Conservation (phyloP, 306 rosid genomes). For the Lathyrus tuberosus region DNA sequence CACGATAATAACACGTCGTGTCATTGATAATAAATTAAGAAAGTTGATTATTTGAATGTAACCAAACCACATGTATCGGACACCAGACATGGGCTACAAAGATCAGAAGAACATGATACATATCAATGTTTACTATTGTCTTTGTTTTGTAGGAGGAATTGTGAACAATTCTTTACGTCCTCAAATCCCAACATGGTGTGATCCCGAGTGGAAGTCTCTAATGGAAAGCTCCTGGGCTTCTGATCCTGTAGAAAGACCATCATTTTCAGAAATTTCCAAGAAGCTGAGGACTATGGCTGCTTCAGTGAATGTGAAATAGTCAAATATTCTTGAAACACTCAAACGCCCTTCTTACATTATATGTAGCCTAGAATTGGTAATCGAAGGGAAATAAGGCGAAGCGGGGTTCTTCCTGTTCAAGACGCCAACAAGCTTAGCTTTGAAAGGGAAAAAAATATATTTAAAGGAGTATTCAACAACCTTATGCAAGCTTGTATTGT, state of each 20-base stretch:
- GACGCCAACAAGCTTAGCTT: conserved; percentile 50
- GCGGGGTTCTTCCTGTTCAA: conserved; percentile 50
- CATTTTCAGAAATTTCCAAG: conserved; percentile 94
- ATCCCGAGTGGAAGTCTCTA: conserved; percentile 98
- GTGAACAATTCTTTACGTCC: conserved; percentile 91
- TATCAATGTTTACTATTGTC: conserved; percentile 26
- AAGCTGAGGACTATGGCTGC: conserved; percentile 98
- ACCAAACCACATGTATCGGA: neutral
- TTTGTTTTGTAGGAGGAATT: conserved; percentile 74
- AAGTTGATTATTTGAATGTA: neutral
- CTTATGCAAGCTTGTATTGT: conserved; percentile 55
- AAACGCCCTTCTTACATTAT: conserved; percentile 44
- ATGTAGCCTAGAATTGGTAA: conserved; percentile 54
- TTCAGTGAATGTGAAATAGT: conserved; percentile 83
- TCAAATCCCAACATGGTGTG: conserved; percentile 93
- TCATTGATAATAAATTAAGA: neutral
- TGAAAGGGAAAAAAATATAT: conserved; percentile 30
- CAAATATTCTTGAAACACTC: conserved; percentile 40
- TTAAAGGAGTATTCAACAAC: conserved; percentile 42
- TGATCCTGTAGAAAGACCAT: conserved; percentile 81
- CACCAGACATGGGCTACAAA: neutral
- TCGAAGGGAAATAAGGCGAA: conserved; percentile 53
- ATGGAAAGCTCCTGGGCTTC: conserved; percentile 98
- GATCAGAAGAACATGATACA: neutral
- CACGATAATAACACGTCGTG: neutral